Evolutionary conservation across 1,284 basidiomycete genomes (phyloP).

Genomic region (Pholiota adiposa): DNA sequence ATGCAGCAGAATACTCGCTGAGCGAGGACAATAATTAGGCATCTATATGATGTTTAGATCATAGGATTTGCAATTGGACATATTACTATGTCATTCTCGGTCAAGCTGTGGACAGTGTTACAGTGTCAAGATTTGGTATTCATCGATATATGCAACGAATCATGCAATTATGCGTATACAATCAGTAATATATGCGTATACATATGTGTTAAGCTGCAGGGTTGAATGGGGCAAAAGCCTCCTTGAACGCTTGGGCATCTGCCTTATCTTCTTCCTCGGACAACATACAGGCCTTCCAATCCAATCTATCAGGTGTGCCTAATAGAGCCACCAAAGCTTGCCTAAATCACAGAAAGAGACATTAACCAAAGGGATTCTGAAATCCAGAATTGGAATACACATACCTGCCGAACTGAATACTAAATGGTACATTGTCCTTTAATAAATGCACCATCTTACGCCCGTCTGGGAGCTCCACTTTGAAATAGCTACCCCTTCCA

Average conservation of each 20-base stretch:
- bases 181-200: too few species aligned
- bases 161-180: too few species aligned
- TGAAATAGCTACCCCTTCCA: constrained; percentile 79
- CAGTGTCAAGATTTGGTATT: background rate
- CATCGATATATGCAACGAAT: too few species aligned
- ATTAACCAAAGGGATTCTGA: constrained; percentile 1
- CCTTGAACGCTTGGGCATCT: constrained; percentile 83
- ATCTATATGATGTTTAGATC: too few species aligned
- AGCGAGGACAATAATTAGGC: too few species aligned
- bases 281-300: constrained; percentile 89
- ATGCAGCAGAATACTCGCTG: background rate
- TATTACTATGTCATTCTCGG: too few species aligned
- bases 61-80: background rate
- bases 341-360: constrained; percentile 44
- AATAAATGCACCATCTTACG: constrained; percentile 84
- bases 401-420: constrained; percentile 91
- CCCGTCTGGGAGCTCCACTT: constrained; percentile 89
- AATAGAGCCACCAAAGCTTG: constrained; percentile 79
- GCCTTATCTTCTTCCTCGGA: constrained; percentile 81
- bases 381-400: constrained; percentile 34
- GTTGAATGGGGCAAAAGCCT: constrained; percentile 79
- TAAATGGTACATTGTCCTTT: constrained; percentile 77
- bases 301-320: constrained; percentile 74
- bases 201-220: constrained; percentile 37
- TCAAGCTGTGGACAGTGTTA: too few species aligned